Conservation (phyloP, 1,139 yeast genomes). For the Debaryomyces robertsiae region DNA sequence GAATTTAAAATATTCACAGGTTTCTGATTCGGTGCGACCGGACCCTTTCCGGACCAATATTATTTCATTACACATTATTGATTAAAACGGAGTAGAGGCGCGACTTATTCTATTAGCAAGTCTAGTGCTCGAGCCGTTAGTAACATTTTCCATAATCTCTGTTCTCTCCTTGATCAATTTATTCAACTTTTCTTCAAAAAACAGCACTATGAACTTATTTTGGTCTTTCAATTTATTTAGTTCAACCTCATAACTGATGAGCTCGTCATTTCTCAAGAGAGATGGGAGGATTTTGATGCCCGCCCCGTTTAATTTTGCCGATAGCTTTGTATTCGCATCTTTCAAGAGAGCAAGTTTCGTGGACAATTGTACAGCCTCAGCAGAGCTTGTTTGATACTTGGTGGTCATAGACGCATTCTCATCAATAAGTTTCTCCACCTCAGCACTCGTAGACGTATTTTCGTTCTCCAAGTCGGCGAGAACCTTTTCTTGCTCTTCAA, state of each 20-base stretch:
- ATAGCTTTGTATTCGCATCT: slow-evolving; percentile 30
- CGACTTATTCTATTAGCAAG: slow-evolving; percentile 43
- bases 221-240: slow-evolving; percentile 31
- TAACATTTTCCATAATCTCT: slow-evolving; percentile 31
- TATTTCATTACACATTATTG: not conserved
- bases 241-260: slow-evolving; percentile 29
- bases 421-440: slow-evolving; percentile 27
- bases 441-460: slow-evolving; percentile 27
- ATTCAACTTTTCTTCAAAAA: slow-evolving; percentile 39
- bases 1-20: too few relatives aligned
- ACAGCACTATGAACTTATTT: slow-evolving; percentile 38
- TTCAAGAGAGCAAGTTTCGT: slow-evolving; percentile 31
- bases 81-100: slow-evolving; percentile 40
- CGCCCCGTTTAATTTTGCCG: slow-evolving; percentile 43
- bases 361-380: slow-evolving; percentile 57
- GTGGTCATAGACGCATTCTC: slow-evolving; percentile 47
- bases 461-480: slow-evolving; percentile 34
- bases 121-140: slow-evolving; percentile 33
- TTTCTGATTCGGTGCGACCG: slow-evolving; percentile 4
- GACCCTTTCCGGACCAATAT: not conserved
- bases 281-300: slow-evolving; percentile 46
- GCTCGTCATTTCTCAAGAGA: slow-evolving; percentile 38
- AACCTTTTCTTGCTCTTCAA: slow-evolving; percentile 29
- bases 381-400: slow-evolving; percentile 55
- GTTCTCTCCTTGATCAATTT: slow-evolving; percentile 44